A percentile compares a stretch with the other conserved stretches of the same genome.
phyloP scores from a whole-genome alignment of 2,329 filamentous ascomycete species.

The Diplodia seriata region DNA sequence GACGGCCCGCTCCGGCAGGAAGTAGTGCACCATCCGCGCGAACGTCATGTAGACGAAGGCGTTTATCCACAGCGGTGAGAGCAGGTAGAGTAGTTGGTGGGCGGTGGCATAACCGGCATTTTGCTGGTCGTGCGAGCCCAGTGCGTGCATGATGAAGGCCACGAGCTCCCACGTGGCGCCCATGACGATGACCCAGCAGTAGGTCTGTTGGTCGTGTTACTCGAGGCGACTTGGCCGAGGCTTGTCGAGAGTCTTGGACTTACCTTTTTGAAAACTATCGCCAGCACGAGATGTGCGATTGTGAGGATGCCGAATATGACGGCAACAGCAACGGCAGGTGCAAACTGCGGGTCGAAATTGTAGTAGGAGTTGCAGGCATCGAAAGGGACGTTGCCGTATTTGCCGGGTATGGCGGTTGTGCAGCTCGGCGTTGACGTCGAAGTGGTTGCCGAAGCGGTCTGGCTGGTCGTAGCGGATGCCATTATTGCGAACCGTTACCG shows the following conservation, averaged over 20 bases:
- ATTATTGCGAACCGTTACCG: background rate
- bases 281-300: constrained; percentile 38
- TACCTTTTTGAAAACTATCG: constrained; percentile 37
- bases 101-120: constrained; percentile 41
- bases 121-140: constrained; percentile 52
- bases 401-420: constrained; percentile 38
- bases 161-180: constrained; percentile 53
- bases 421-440: constrained; percentile 33
- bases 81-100: constrained; percentile 54
- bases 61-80: constrained; percentile 55
- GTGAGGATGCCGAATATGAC: constrained; percentile 40
- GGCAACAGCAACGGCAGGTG: constrained; percentile 38
- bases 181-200: constrained; percentile 56
- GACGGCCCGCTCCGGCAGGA: constrained; percentile 45
- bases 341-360: constrained; percentile 39
- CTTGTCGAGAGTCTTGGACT: background rate
- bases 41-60: constrained; percentile 53
- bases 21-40: constrained; percentile 52
- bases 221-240: background rate
- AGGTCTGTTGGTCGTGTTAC: constrained; percentile 38
- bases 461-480: constrained; percentile 27
- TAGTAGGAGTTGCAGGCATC: constrained; percentile 42
- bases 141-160: constrained; percentile 51
- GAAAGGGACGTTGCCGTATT: constrained; percentile 39
- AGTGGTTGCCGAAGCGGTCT: constrained; percentile 29